Evolutionary conservation across 2,329 filamentous ascomycete species (phyloP), one percentile per base, ranked within the genome.

Genomic region (Lachnellula subtilissima): DNA sequence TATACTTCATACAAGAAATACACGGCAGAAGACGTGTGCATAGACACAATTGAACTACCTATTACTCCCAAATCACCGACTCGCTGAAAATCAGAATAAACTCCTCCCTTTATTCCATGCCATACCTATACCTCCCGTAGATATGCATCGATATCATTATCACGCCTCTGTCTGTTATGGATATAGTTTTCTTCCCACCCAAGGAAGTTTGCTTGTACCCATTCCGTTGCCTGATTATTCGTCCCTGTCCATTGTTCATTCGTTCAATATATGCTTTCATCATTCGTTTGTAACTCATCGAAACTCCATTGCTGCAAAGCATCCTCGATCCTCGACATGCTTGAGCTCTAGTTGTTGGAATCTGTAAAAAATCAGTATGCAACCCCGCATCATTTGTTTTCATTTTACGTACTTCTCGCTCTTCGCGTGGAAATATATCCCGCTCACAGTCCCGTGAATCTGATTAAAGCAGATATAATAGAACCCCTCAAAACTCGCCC

Each of bases 381-480:
- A 25, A 23, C 17, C 17, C 23, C 37, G 52, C 3, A 48, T 32
- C 25, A 14, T 52, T 22, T 42, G 22, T 36, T 9, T 28, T 28
- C n/a, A 5, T 36, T 14, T 45, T 50, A 82, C 88, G 75, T 74
- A 97, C 90, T 93, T 96, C 76, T 97, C 93, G 75, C 92, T 97
- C 76, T 96, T 96, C 12, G 90, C 89, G 75, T 99, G 94, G 72
- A 96, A 99, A 74, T 99, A 99, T 56, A 97, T 96, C 17, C 94
- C 94, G 68, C 85, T 92, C 42, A 99, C 88, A 61, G 82, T 86
- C 7, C 93, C 94, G 61, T 86, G 83, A 49, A 91, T 77, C 73
- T 97, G 93, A 72, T 97, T 96, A 76, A 97, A 97, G 75, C 92
- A 97, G 64, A 99, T 97, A 69, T 99, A 99, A 72, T 97, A 99